Conservation (phyloP, 2,329 filamentous ascomycete genomes). For the Bertia moriformis region DNA sequence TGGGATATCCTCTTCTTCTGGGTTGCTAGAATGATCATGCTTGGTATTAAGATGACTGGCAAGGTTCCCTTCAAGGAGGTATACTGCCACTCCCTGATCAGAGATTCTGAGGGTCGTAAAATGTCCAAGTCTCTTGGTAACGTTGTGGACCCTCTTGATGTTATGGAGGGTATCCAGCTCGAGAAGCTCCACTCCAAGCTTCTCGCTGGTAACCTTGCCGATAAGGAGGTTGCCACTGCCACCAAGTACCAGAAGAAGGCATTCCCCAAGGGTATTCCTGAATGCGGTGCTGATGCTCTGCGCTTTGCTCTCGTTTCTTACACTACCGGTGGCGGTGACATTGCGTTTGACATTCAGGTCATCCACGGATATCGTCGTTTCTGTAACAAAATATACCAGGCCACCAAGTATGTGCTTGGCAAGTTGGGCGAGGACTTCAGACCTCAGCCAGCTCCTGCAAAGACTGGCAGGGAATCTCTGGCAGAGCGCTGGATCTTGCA, state of each 20-base stretch:
- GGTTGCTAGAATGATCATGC: conserved; percentile 78
- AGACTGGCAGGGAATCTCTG: conserved; percentile 1
- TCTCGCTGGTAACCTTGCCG: conserved; percentile 64
- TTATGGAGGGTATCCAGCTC: conserved; percentile 75
- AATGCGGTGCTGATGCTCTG: conserved; percentile 83
- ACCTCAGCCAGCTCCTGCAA: neutral
- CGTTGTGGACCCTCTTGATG: conserved; percentile 85
- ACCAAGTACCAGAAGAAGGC: conserved; percentile 86
- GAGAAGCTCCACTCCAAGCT: conserved; percentile 72
- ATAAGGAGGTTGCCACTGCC: conserved; percentile 69
- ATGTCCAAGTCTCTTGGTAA: conserved; percentile 97
- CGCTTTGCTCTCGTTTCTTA: conserved; percentile 82
- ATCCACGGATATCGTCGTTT: conserved; percentile 89
- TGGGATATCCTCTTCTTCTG: conserved; percentile 96
- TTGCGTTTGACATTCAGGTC: conserved; percentile 79
- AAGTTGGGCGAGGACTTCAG: conserved; percentile 52
- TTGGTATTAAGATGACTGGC: conserved; percentile 79
- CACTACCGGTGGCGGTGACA: conserved; percentile 69
- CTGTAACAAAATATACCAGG: conserved; percentile 97
- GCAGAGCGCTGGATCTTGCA: conserved; percentile 2
- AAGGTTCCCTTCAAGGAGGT: conserved; percentile 87
- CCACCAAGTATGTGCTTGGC: conserved; percentile 83
- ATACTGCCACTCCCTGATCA: conserved; percentile 84
- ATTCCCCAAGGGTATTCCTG: conserved; percentile 86
- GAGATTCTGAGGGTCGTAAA: conserved; percentile 85